These are phyloP conservation scores for Tephrocybe rancida DNA, from an alignment of 768 basidiomycete genomes.

Conservation along the genomic window DNA sequence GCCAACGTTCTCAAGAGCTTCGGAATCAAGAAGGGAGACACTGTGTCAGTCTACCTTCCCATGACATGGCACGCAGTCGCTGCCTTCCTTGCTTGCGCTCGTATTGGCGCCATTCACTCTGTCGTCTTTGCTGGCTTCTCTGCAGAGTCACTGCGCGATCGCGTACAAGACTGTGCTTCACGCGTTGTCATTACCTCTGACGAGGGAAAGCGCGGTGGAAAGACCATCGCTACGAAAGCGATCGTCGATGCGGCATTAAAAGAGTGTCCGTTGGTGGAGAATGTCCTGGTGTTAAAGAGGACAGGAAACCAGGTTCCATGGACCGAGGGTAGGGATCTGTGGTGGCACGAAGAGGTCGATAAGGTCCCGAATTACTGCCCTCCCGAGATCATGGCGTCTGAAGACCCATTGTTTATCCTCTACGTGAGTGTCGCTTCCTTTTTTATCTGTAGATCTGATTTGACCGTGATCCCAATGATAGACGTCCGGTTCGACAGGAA, in stretches of 20 bases:
- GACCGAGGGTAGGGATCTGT: constrained; percentile 84
- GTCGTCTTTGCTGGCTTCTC: constrained; percentile 98
- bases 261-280: constrained; percentile 82
- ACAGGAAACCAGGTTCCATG: constrained; percentile 85
- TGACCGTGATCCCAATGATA: constrained; percentile 28
- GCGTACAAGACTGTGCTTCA: constrained; percentile 85
- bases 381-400: constrained; percentile 83
- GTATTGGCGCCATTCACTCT: constrained; percentile 95
- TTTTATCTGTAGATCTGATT: constrained; percentile 5
- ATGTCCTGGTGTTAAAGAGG: constrained; percentile 86
- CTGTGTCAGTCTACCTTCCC: constrained; percentile 89
- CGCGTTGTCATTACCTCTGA: constrained; percentile 95
- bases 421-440: constrained; percentile 68
- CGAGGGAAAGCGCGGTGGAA: constrained; percentile 93
- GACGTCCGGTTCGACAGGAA: constrained; percentile 95
- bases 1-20: constrained; percentile 91
- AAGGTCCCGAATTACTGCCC: constrained; percentile 90
- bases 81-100: constrained; percentile 96
- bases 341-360: constrained; percentile 94
- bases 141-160: constrained; percentile 91
- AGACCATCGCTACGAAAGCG: constrained; percentile 90
- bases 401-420: constrained; percentile 98
- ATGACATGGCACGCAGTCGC: constrained; percentile 97
- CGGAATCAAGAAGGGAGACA: constrained; percentile 95
- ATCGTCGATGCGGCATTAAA: constrained; percentile 93